Evolutionary conservation across 192 early-diverging fungal genomes (phyloP), one percentile per base, ranked within the genome.

Genomic region (Chytriomyces sp.): DNA sequence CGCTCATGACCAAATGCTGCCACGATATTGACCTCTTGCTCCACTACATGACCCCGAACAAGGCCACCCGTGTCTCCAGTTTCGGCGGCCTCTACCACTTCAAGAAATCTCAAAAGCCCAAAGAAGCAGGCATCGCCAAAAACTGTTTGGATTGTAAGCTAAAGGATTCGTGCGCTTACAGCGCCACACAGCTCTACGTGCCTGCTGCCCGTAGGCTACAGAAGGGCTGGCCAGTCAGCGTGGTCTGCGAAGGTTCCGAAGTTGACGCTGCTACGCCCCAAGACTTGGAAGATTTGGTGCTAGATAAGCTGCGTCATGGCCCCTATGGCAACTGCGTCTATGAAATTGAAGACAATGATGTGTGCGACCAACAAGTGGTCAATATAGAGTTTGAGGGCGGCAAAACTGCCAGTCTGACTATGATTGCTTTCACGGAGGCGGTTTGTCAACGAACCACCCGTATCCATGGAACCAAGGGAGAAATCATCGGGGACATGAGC

Each of bases 271-370:
- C 34, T 59, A 85, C 0, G 82, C 83, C n/a, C 63, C 28, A n/a
- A 31, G 73, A 74, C 22, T 36, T 74, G 19, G 73, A 74, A 31
- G 73, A 74, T 44, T 39, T 74, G 2, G 63, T 74, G 25, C 5
- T 38, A 4, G 44, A 8, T 0, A 64, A 66, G 30, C 62, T 74
- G 52, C 4, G 41, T 52, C 44, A 81, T 22, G 26, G 87, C 82
- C 82, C 83, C 0, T 91, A 91, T 68, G 90, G 89, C 19, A 72
- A 73, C 4, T 91, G 90, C 59, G 90, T 90, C 6, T 91, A 89
- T 68, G 89, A 90, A 73, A 76, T 77, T 65, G 84, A 86, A 65
- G 68, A 70, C 68, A 91, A 91, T 52, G 88, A 91, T 66, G 90
- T 91, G 5, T 84, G 81, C 41, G 89, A 91, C 64, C 75, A 91